Base-by-base conservation (phyloP, 2,329 filamentous ascomycete species). In the Talaromyces sp. region DNA sequence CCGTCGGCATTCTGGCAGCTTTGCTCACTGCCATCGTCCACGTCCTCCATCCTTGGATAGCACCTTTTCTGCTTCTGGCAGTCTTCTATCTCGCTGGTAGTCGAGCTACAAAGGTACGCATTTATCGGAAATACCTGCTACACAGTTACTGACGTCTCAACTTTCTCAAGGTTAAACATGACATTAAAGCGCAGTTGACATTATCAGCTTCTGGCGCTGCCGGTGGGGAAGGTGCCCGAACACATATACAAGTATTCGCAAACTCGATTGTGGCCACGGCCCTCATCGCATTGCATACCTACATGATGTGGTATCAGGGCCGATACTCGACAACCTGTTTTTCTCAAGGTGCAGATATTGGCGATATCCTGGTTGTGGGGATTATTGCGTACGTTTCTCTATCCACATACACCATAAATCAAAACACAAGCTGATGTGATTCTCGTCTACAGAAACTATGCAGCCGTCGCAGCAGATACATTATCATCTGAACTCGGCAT, bases 401-500 rank as follows among this genome's bases (percentile, higher is more conserved):
- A 9, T 46, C 15, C 10, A 15, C n/a, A 31, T 22, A 13, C n/a
- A 3, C n/a, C n/a, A 17, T 36, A 21, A 17, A 10, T 5, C 28
- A n/a, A 36, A 39, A 10, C 10, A 40, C 19, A 17, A 31, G n/a
- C 35, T 41, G 58, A 55, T 52, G 52, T 37, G 15, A 3, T 22
- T 15, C 22, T 19, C 21, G 28, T 15, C 10, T 53, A n/a, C 57
- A 76, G 74, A 41, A 93, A 96, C 76, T 99, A 99, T 69, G 93
- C 91, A 25, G 89, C 90, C 51, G 91, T 96, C 9, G 86, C 91
- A 19, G 90, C 93, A 52, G 94, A 99, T 72, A 99, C 94, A 0
- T 94, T 97, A 71, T 92, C 89, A 58, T 96, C 91, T 10, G 94
- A 99, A 77, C 85, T 99, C 19, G 94, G 94, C 13, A 99, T 99